phyloP scores from a whole-genome alignment of 1,284 basidiomycete genomes.

The Apiotrichum porosum region DNA sequence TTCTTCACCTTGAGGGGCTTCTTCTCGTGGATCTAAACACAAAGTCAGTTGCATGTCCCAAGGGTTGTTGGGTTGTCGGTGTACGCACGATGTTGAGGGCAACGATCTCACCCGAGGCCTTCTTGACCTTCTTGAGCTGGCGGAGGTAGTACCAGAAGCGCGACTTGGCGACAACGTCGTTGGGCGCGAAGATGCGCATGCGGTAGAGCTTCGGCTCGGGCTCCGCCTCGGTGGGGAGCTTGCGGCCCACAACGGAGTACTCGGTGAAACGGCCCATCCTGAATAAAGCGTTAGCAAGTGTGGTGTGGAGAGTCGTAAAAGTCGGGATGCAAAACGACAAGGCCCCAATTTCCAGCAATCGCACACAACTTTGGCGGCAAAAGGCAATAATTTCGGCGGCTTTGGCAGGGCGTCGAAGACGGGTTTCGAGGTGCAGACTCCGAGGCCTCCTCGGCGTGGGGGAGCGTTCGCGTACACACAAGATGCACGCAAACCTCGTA shows the following conservation, averaged over 20 bases:
- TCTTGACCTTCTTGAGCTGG: slow-evolving; percentile 98
- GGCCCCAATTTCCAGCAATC: too few relatives aligned
- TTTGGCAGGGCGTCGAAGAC: neutral
- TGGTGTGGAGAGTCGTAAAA: too few relatives aligned
- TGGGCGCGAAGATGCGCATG: slow-evolving; percentile 99
- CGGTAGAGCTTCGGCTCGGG: slow-evolving; percentile 82
- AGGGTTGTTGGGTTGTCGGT: too few relatives aligned
- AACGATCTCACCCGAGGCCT: slow-evolving; percentile 98
- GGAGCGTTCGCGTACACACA: slow-evolving; percentile 1
- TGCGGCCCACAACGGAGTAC: slow-evolving; percentile 97
- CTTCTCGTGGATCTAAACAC: slow-evolving; percentile 83
- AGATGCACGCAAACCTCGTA: neutral
- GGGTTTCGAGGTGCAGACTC: slow-evolving; percentile 25
- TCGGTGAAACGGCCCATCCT: slow-evolving; percentile 60
- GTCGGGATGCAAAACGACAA: too few relatives aligned
- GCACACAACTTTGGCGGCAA: too few relatives aligned
- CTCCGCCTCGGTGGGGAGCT: slow-evolving; percentile 89
- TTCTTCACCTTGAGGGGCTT: slow-evolving; percentile 98
- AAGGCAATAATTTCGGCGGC: too few relatives aligned
- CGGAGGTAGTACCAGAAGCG: slow-evolving; percentile 99
- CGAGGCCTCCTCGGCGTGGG: slow-evolving; percentile 27
- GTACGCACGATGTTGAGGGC: slow-evolving; percentile 89
- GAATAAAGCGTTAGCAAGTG: neutral
- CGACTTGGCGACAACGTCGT: slow-evolving; percentile 96
- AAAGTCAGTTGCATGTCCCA: neutral